A percentile compares a stretch with the other conserved stretches of the same genome.
Conservation (phyloP, 805 yeast species). For the Lachancea fermentati region DNA sequence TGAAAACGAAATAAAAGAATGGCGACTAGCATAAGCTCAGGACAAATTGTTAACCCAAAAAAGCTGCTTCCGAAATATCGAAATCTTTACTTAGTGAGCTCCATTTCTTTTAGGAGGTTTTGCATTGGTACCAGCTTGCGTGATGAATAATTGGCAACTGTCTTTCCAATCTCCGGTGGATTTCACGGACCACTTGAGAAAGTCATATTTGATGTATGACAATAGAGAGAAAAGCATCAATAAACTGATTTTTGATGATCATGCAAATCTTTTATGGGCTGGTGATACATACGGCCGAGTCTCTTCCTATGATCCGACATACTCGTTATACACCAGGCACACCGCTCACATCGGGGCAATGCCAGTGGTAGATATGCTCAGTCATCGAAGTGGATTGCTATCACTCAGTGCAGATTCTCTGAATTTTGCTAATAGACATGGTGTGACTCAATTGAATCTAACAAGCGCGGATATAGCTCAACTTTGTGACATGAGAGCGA, state of each 20-base stretch:
- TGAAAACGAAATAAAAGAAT: too few species aligned
- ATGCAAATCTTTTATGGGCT: conserved; percentile 78
- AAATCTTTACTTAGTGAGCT: background rate
- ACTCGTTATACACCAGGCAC: conserved; percentile 54
- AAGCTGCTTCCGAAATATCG: background rate
- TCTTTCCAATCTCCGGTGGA: conserved; percentile 27
- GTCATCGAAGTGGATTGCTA: conserved; percentile 53
- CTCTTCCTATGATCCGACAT: conserved; percentile 40
- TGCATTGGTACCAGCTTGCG: background rate
- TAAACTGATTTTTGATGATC: conserved; percentile 53
- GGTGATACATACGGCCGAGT: conserved; percentile 60
- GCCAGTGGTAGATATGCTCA: conserved; percentile 47
- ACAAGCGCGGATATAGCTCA: conserved; percentile 30
- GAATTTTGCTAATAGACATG: conserved; percentile 52
- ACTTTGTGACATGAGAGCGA: conserved; percentile 34
- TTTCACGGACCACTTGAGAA: conserved; percentile 27
- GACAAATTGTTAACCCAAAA: background rate
- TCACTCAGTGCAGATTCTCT: conserved; percentile 49
- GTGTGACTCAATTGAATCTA: conserved; percentile 38
- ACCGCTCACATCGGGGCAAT: conserved; percentile 42
- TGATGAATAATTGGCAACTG: conserved; percentile 34
- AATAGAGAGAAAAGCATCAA: conserved; percentile 29
- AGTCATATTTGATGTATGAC: conserved; percentile 30
- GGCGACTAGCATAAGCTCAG: background rate
- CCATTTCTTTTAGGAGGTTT: background rate